A percentile compares a stretch with the other conserved stretches of the same genome.
phyloP scores from a whole-genome alignment of 2,329 filamentous ascomycete species.

The Annulohypoxylon truncatum region DNA sequence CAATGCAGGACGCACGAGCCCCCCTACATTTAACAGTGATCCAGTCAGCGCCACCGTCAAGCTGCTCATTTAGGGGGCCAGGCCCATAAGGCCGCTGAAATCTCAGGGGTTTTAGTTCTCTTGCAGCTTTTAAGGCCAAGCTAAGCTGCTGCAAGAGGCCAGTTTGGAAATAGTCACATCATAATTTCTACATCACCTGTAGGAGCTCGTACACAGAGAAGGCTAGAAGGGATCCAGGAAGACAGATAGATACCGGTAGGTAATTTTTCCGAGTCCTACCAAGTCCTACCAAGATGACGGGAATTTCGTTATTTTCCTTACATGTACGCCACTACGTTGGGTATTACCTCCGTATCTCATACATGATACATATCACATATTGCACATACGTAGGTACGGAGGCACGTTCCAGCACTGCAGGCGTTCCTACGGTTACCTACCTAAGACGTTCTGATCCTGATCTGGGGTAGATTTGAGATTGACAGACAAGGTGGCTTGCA shows the following conservation, averaged over 20 bases:
- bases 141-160: slow-evolving; percentile 24
- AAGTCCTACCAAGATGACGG: background rate
- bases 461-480: slow-evolving; percentile 31
- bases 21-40: background rate
- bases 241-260: background rate
- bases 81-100: slow-evolving; percentile 1
- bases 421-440: slow-evolving; percentile 11
- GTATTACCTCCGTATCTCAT: slow-evolving; percentile 18
- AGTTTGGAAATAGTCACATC: slow-evolving; percentile 30
- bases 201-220: background rate
- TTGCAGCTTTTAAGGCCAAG: slow-evolving; percentile 7
- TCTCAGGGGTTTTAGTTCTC: slow-evolving; percentile 22
- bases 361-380: background rate
- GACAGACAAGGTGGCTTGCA: slow-evolving; percentile 24
- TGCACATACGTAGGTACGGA: background rate
- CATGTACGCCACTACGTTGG: slow-evolving; percentile 5
- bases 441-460: slow-evolving; percentile 24
- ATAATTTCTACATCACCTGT: slow-evolving; percentile 28
- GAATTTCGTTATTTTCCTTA: slow-evolving; percentile 2
- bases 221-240: slow-evolving; percentile 4
- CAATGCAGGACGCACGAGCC: slow-evolving; percentile 37
- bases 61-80: slow-evolving; percentile 1
- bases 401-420: slow-evolving; percentile 20
- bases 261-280: slow-evolving; percentile 6
- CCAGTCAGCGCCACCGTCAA: slow-evolving; percentile 19